Conservation (phyloP, 768 basidiomycete genomes). For the Candolleomyces aberdarensis region DNA sequence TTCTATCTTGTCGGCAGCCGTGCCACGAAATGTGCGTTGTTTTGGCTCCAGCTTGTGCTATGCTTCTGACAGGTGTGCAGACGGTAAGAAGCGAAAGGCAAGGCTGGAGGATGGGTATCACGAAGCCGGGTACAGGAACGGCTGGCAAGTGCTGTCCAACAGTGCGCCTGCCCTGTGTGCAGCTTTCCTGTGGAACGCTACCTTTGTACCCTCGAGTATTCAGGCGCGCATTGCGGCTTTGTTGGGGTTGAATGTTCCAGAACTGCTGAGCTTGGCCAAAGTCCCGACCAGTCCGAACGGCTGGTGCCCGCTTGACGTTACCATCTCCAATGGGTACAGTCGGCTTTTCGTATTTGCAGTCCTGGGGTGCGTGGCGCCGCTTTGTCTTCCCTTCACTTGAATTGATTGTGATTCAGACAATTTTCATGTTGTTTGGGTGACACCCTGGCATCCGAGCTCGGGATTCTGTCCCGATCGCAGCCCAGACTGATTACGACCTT, state of each 20-base stretch:
- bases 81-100: conserved; percentile 73
- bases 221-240: conserved; percentile 31
- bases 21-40: conserved; percentile 68
- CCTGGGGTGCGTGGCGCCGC: conserved; percentile 50
- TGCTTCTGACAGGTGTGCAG: conserved; percentile 25
- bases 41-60: background rate
- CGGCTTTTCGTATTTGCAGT: conserved; percentile 59
- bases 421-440: conserved; percentile 89
- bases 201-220: conserved; percentile 43
- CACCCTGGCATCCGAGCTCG: conserved; percentile 90
- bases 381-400: background rate
- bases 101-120: conserved; percentile 77
- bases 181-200: conserved; percentile 58
- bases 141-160: conserved; percentile 83
- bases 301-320: conserved; percentile 64
- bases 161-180: conserved; percentile 63
- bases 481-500: conserved; percentile 81
- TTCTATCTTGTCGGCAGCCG: conserved; percentile 81
- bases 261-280: conserved; percentile 16
- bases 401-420: conserved; percentile 47
- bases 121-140: conserved; percentile 67
- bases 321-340: conserved; percentile 49
- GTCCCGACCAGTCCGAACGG: conserved; percentile 21
- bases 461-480: conserved; percentile 69
- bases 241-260: conserved; percentile 21